Evolutionary conservation across 441 rosid species (phyloP).

Genomic region (Croton laevigatus): DNA sequence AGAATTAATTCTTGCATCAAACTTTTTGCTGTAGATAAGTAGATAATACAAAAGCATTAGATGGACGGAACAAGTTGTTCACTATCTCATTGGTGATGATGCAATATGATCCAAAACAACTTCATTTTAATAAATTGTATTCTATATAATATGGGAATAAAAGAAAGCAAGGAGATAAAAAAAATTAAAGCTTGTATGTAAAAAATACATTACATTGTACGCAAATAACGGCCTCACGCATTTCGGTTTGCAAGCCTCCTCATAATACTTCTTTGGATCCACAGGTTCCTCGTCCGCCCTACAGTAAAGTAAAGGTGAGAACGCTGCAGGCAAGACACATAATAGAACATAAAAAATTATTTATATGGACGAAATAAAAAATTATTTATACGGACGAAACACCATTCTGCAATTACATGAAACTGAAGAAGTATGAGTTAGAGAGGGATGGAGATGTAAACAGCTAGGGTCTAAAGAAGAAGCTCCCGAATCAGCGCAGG

Average conservation of each 20-base stretch:
- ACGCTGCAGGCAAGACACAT: not conserved
- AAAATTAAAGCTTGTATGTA: not conserved
- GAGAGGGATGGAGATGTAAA: no score
- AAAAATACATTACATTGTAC: constrained; percentile 38
- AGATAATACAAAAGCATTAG: not conserved
- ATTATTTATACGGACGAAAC: not conserved
- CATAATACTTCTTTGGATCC: constrained; percentile 53
- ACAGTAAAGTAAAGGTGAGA: constrained; percentile 3
- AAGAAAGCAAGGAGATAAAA: not conserved
- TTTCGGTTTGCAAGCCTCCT: constrained; percentile 57
- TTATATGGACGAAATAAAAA: not conserved
- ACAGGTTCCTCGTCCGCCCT: constrained; percentile 61
- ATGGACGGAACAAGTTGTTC: not conserved
- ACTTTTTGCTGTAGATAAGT: no score
- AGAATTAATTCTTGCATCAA: not conserved
- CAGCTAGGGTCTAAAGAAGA: no score
- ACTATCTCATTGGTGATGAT: not conserved
- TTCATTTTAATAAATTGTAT: not conserved
- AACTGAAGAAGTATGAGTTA: no score
- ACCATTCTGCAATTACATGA: not conserved
- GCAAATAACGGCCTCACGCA: constrained; percentile 54
- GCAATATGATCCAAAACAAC: not conserved
- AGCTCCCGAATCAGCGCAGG: no score
- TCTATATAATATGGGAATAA: not conserved
- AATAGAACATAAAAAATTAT: not conserved